A percentile compares a stretch with the other conserved stretches of the same genome.
Evolutionary conservation across 208 protist genomes (phyloP).

Genomic region (Leishmania major): DNA sequence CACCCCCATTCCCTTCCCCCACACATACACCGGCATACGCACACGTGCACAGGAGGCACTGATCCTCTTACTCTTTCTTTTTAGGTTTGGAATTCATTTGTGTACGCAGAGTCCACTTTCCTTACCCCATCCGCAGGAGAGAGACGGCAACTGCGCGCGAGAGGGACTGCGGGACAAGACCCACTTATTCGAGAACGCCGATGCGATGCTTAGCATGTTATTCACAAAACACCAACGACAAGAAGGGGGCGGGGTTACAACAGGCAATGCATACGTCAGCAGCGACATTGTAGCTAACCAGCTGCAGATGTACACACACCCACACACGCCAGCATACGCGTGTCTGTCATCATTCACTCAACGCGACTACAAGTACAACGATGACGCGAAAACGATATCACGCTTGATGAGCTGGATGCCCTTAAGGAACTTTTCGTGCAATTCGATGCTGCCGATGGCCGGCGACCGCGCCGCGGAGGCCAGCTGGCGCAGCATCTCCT

Average conservation of each 20-base stretch:
- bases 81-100: neutral
- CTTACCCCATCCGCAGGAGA: neutral
- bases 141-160: neutral
- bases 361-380: slow-evolving; percentile 94
- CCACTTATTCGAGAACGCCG: slow-evolving; percentile 1
- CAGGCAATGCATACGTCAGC: neutral
- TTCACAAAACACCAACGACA: neutral
- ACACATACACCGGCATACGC: neutral
- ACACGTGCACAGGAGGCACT: neutral
- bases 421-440: slow-evolving; percentile 98
- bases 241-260: neutral
- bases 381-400: slow-evolving; percentile 99
- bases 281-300: neutral
- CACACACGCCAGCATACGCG: no score
- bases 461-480: slow-evolving; percentile 96
- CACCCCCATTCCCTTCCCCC: neutral
- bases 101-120: neutral
- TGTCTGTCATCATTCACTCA: neutral
- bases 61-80: neutral
- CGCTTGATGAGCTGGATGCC: slow-evolving; percentile 97
- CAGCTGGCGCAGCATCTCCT: slow-evolving; percentile 99
- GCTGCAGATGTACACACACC: neutral
- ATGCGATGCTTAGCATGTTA: neutral
- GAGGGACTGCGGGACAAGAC: neutral
- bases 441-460: slow-evolving; percentile 97